These are phyloP conservation scores for Arthrobotrys iridis DNA, from an alignment of 2,329 filamentous ascomycete genomes.

Conservation along the genomic window DNA sequence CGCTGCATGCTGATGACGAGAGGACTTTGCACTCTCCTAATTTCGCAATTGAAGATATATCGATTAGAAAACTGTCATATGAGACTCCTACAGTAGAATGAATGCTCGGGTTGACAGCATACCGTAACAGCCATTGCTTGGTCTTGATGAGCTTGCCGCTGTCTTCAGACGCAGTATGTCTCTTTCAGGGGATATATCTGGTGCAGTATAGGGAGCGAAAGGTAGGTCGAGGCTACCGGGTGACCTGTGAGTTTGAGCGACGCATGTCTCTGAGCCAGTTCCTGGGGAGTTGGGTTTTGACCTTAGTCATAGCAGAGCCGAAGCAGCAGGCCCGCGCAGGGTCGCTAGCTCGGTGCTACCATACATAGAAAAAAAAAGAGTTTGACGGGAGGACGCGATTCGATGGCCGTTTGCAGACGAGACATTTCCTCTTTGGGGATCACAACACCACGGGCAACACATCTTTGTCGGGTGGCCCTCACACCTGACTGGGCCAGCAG, in stretches of 20 bases:
- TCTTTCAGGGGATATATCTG: background rate
- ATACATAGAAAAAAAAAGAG: slow-evolving; percentile 1
- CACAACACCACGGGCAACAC: slow-evolving; percentile 21
- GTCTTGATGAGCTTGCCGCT: background rate
- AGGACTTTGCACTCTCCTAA: slow-evolving; percentile 25
- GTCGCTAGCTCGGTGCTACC: too few relatives aligned
- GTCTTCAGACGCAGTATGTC: background rate
- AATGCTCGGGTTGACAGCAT: background rate
- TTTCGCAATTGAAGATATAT: background rate
- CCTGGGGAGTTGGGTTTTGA: background rate
- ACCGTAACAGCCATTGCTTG: slow-evolving; percentile 19
- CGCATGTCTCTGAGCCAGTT: background rate
- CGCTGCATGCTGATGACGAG: slow-evolving; percentile 21
- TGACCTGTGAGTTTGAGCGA: background rate
- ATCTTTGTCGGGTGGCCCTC: slow-evolving; percentile 5
- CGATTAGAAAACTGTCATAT: background rate
- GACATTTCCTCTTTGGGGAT: slow-evolving; percentile 14
- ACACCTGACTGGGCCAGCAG: slow-evolving; percentile 32
- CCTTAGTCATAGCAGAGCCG: background rate
- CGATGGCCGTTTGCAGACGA: background rate
- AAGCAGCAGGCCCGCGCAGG: background rate
- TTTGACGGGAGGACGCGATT: slow-evolving; percentile 6
- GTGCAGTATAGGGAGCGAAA: background rate
- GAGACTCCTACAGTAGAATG: background rate
- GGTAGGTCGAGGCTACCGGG: slow-evolving; percentile 5